Evolutionary conservation across 495 filamentous ascomycete species (phyloP), one percentile per base, ranked within the genome.

Genomic region (Hypoxylon fragiforme): DNA sequence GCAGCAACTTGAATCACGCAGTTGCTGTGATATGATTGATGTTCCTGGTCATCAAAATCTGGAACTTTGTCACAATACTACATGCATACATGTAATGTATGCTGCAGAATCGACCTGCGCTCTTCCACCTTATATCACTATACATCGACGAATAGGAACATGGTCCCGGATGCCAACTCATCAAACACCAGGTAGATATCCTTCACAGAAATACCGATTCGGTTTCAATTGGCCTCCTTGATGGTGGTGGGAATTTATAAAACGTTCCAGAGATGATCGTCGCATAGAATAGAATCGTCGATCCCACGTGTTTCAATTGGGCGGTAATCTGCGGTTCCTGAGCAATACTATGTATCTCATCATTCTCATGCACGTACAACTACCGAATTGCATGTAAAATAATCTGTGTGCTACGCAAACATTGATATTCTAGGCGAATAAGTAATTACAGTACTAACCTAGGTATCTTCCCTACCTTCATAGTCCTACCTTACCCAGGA

Each of bases 221-320:
- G 3, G 13, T 37, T 37, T n/a, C 34, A 18, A 37, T 37, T 18
- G 34, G 9, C 14, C 14, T 14, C 19, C 45, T 20, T 9, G 44
- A 34, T 46, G 11, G 42, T 34, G 43, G 13, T 28, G 24, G 43
- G 36, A 21, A 19, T 46, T 59, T 21, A 24, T 13, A 13, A 55
- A 41, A 63, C 19, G 38, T 47, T 48, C 58, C 32, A 50, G 28
- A 62, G 35, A 37, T 28, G 26, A 30, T 59, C 40, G 16, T 32
- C 43, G 60, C 60, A 58, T 63, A 13, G 53, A 53, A 35, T 58
- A 46, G 39, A 47, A 42, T 28, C 13, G 60, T 50, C 60, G 53
- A 58, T 63, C 60, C 49, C 60, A 63, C 60, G 60, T 59, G 60
- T 63, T 43, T 58, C 35, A 59, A 35, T 35, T 13, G 31, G 31